phyloP scores from a whole-genome alignment of 2,329 filamentous ascomycete genomes.

The Colletotrichum scovillei region DNA sequence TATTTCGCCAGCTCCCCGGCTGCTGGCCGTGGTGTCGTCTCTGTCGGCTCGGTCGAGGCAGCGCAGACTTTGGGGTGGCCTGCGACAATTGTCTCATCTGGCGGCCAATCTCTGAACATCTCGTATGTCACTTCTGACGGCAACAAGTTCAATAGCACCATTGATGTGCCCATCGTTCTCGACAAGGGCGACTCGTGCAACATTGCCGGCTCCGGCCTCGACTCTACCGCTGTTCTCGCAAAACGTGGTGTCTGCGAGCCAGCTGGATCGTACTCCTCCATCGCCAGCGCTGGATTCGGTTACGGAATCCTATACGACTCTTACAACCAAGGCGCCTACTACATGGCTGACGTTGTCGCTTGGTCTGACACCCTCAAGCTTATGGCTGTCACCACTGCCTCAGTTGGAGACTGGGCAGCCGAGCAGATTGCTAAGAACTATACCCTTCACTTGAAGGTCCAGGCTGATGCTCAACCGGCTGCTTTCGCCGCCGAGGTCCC shows the following conservation, averaged over 20 bases:
- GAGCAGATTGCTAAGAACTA: constrained; percentile 20
- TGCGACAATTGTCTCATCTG: constrained; percentile 29
- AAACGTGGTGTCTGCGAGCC: constrained; percentile 34
- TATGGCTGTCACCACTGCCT: constrained; percentile 30
- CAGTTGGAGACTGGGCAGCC: constrained; percentile 34
- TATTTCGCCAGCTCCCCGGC: constrained; percentile 31
- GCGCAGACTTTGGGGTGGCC: constrained; percentile 36
- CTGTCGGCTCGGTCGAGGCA: constrained; percentile 29
- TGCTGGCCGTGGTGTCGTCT: background rate
- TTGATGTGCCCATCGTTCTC: constrained; percentile 21
- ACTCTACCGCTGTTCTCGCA: constrained; percentile 22
- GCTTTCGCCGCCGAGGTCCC: constrained; percentile 22
- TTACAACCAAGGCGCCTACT: constrained; percentile 38
- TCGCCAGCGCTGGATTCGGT: constrained; percentile 26
- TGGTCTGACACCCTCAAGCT: constrained; percentile 18
- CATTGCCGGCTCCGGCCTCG: constrained; percentile 10
- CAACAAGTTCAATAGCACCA: constrained; percentile 33
- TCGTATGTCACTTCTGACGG: constrained; percentile 35
- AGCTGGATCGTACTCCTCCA: background rate
- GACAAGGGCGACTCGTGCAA: constrained; percentile 37
- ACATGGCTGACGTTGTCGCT: constrained; percentile 5
- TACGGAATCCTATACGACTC: constrained; percentile 35
- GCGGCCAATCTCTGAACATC: constrained; percentile 28
- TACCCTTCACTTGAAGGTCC: constrained; percentile 30
- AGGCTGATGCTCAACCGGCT: constrained; percentile 25